A percentile compares a stretch with the other conserved stretches of the same genome.
These are phyloP conservation scores for Globisporangium yorkense DNA, from an alignment of 352 stramenopile species.

Conservation along the genomic window DNA sequence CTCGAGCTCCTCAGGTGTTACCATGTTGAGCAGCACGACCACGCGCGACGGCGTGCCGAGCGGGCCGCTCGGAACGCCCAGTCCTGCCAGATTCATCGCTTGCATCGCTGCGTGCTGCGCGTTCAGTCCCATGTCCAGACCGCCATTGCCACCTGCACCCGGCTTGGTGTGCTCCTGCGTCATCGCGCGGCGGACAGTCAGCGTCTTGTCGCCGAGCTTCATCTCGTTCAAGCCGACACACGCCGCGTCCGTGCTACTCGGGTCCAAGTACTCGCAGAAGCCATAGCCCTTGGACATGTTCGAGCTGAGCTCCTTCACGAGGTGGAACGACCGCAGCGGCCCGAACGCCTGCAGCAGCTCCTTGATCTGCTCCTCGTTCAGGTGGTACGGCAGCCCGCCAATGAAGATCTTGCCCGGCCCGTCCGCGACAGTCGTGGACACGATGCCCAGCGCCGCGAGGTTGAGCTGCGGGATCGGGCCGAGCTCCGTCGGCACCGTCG, in stretches of 20 bases:
- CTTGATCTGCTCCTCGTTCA: slow-evolving; percentile 94
- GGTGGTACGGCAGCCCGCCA: slow-evolving; percentile 95
- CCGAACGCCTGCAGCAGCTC: slow-evolving; percentile 95
- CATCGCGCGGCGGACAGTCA: slow-evolving; percentile 88
- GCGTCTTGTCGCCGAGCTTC: slow-evolving; percentile 87
- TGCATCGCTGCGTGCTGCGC: slow-evolving; percentile 62
- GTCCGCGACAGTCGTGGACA: slow-evolving; percentile 93
- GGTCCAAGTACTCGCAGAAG: slow-evolving; percentile 97
- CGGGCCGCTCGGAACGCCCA: slow-evolving; percentile 44
- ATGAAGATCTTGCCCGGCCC: slow-evolving; percentile 99
- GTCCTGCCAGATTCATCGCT: slow-evolving; percentile 55
- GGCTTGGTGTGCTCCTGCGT: slow-evolving; percentile 66
- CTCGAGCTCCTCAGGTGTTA: slow-evolving; percentile 93
- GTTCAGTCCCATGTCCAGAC: slow-evolving; percentile 56
- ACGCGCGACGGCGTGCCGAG: slow-evolving; percentile 71
- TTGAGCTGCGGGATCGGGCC: slow-evolving; percentile 88
- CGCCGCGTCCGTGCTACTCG: slow-evolving; percentile 86
- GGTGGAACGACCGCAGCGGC: slow-evolving; percentile 92
- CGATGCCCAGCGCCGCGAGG: slow-evolving; percentile 90
- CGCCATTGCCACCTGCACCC: slow-evolving; percentile 47
- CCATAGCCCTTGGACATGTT: slow-evolving; percentile 96
- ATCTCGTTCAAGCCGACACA: slow-evolving; percentile 96
- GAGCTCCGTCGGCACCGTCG: slow-evolving; percentile 78
- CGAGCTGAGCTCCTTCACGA: slow-evolving; percentile 91
- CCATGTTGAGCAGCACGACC: slow-evolving; percentile 98